Evolutionary conservation across 2,329 filamentous ascomycete genomes (phyloP).

Genomic region (Immersiporthe knoxdaviesiana): DNA sequence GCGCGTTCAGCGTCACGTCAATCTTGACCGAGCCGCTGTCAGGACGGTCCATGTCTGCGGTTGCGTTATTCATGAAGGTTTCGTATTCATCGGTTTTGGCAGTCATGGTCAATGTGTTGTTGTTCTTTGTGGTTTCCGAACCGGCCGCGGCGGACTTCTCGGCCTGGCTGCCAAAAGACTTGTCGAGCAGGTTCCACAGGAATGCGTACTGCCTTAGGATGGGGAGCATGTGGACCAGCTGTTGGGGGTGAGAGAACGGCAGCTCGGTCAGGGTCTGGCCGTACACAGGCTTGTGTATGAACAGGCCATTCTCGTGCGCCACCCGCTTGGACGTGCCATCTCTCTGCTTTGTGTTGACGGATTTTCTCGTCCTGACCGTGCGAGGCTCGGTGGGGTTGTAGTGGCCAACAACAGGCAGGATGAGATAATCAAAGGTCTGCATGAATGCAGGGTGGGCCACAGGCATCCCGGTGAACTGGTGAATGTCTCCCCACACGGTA

Average conservation of each 20-base stretch:
- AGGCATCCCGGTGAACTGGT: conserved; percentile 57
- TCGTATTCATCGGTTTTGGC: conserved; percentile 27
- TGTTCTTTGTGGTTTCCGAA: conserved; percentile 26
- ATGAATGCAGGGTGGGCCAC: conserved; percentile 46
- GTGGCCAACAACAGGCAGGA: conserved; percentile 56
- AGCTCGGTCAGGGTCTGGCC: conserved; percentile 68
- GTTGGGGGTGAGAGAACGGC: conserved; percentile 77
- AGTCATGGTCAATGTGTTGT: conserved; percentile 21
- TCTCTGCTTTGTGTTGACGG: conserved; percentile 47
- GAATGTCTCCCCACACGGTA: conserved; percentile 64
- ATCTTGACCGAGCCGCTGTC: conserved; percentile 38
- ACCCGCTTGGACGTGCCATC: conserved; percentile 38
- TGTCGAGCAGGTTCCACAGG: conserved; percentile 65
- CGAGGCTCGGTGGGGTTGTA: conserved; percentile 63
- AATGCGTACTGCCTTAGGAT: conserved; percentile 76
- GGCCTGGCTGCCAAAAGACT: conserved; percentile 55
- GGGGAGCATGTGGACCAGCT: conserved; percentile 75
- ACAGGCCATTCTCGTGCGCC: conserved; percentile 63
- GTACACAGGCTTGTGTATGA: conserved; percentile 74
- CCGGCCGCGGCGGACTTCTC: conserved; percentile 30
- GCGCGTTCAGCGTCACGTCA: conserved; percentile 57
- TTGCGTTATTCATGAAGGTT: conserved; percentile 22
- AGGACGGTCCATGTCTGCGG: conserved; percentile 20
- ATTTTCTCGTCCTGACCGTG: conserved; percentile 54
- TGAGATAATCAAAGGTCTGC: conserved; percentile 60